phyloP scores from a whole-genome alignment of 768 basidiomycete species.

The Leccinum uliginosum region DNA sequence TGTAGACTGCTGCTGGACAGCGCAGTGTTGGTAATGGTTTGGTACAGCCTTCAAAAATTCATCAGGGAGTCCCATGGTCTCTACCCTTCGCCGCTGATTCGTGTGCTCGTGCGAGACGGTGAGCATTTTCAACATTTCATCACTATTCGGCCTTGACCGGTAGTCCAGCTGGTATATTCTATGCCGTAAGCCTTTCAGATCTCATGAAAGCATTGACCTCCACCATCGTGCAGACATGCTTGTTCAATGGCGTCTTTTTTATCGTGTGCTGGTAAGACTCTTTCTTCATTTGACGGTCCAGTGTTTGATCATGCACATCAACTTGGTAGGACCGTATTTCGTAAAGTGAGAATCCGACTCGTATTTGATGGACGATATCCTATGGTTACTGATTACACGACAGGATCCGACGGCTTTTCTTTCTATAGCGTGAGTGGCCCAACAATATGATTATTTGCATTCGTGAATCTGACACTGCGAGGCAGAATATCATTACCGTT shows the following conservation, averaged over 20 bases:
- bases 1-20: constrained; percentile 8
- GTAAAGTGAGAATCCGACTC: background rate
- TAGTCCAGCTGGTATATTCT: background rate
- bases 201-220: background rate
- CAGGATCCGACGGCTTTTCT: no score
- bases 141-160: background rate
- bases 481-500: no score
- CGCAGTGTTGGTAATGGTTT: constrained; percentile 2
- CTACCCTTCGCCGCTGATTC: background rate
- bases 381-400: no score
- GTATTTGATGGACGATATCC: no score
- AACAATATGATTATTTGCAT: no score
- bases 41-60: background rate
- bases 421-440: no score
- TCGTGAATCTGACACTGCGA: no score
- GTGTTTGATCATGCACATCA: background rate
- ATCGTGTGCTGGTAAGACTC: background rate
- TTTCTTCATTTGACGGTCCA: background rate
- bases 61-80: background rate
- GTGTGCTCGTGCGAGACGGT: background rate
- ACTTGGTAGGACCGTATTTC: background rate
- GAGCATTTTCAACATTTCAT: background rate
- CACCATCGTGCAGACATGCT: background rate
- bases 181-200: background rate
- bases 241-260: background rate